phyloP scores from a whole-genome alignment of 305 asterid genomes.

The Rubia peregrina region DNA sequence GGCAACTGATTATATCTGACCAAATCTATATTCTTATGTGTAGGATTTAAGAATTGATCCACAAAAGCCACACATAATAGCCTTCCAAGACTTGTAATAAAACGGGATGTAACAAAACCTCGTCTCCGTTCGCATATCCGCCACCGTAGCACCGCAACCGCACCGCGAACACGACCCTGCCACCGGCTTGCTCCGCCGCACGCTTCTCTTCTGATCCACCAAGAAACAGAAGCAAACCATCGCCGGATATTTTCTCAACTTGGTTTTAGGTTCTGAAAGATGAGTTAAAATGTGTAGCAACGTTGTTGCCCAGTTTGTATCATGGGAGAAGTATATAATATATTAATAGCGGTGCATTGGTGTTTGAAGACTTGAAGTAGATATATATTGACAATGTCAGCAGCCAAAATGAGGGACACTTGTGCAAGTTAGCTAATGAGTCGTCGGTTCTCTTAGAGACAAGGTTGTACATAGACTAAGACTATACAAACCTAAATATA shows the following conservation, averaged over 20 bases:
- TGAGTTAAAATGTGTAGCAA: background rate
- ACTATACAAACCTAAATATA: no score
- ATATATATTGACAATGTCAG: background rate
- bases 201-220: slow-evolving; percentile 66
- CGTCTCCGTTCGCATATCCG: slow-evolving; percentile 63
- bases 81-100: slow-evolving; percentile 72
- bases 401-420: background rate
- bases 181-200: slow-evolving; percentile 55
- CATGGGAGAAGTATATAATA: background rate
- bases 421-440: background rate
- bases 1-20: background rate
- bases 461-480: no score
- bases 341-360: background rate
- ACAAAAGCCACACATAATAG: slow-evolving; percentile 57
- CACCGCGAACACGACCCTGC: slow-evolving; percentile 79
- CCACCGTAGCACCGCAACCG: slow-evolving; percentile 59
- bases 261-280: background rate
- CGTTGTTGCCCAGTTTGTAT: no score
- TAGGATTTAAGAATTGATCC: slow-evolving; percentile 67
- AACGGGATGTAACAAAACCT: slow-evolving; percentile 73
- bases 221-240: slow-evolving; percentile 81
- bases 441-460: no score
- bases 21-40: slow-evolving; percentile 19
- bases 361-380: background rate
- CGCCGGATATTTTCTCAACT: background rate